Base-by-base conservation (phyloP, 2,329 filamentous ascomycete species). In the Aspergillus spinulosporus region DNA sequence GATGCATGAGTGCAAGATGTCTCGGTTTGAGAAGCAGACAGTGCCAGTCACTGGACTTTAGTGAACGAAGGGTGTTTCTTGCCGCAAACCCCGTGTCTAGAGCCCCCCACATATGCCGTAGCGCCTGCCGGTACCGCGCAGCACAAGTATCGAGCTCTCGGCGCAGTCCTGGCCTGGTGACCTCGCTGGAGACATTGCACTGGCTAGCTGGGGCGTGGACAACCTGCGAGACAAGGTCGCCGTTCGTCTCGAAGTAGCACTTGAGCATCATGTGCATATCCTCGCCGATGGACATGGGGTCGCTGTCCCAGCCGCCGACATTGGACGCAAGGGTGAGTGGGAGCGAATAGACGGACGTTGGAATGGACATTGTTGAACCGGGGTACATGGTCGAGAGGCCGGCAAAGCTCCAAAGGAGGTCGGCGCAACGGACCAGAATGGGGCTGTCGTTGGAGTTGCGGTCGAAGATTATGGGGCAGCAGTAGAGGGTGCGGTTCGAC, bases 241-340 rank as follows among this genome's bases (percentile, higher is more conserved):
- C 88, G 59, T 87, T 88, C 14, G 89, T 80, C 1, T 86, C 85
- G 62, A 90, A 90, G 75, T 90, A 90, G 70, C 86, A 89, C 77
- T 90, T 90, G 60, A 90, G 79, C 67, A 88, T 88, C 88, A 90
- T 90, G 75, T 90, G 88, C 66, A 90, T 73, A 66, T 90, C 88
- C 72, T 90, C 88, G 43, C 88, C 88, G 62, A 90, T 90, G 15
- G 88, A 87, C 59, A 88, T 87, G 1, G 83, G 80, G 50, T 84
- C 86, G 52, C 83, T 83, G 67, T 90, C 88, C 88, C 87, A 90
- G 28, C 88, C 88, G 7, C 86, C 85, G 31, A 89, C 87, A 29
- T 83, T 80, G 64, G 89, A 86, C 40, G 87, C 82, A 12, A 90
- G 74, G 45, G 83, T 80, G 40, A 90, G 80, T 1, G 87, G 84